Conservation (phyloP, 257 asterid species). For the Nicotiana benthamiana region DNA sequence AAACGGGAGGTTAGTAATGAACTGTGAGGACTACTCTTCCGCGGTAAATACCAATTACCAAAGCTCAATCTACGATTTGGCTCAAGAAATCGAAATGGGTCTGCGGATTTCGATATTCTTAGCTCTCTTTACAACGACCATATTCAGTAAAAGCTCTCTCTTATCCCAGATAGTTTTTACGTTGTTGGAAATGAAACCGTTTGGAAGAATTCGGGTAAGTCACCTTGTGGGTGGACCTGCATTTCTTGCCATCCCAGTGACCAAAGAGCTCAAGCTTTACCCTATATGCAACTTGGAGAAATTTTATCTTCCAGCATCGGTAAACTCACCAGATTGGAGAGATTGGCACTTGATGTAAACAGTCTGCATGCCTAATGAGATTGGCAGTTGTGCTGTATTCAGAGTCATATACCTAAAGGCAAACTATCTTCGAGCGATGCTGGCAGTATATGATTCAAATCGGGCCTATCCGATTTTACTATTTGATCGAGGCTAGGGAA, state of each 20-base stretch:
- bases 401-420: slow-evolving; percentile 84
- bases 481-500: too few relatives aligned
- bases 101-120: slow-evolving; percentile 31
- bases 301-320: slow-evolving; percentile 74
- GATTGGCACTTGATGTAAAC: slow-evolving; percentile 93
- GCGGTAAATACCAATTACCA: neutral
- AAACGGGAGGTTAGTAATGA: neutral
- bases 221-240: slow-evolving; percentile 88
- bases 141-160: slow-evolving; percentile 50
- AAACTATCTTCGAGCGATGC: slow-evolving; percentile 71
- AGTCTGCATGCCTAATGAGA: slow-evolving; percentile 81
- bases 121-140: slow-evolving; percentile 38
- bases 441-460: too few relatives aligned
- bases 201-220: slow-evolving; percentile 65
- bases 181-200: slow-evolving; percentile 74
- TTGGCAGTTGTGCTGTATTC: slow-evolving; percentile 62
- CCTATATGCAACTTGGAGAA: slow-evolving; percentile 85
- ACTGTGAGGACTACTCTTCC: neutral
- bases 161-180: slow-evolving; percentile 74
- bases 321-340: slow-evolving; percentile 61
- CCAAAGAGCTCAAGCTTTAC: slow-evolving; percentile 68
- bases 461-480: too few relatives aligned
- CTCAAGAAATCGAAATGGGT: slow-evolving; percentile 46
- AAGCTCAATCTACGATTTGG: slow-evolving; percentile 8
- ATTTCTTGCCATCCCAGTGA: slow-evolving; percentile 69